Conservation (phyloP, 352 stramenopile species). For the Phytophthora sansomeana region DNA sequence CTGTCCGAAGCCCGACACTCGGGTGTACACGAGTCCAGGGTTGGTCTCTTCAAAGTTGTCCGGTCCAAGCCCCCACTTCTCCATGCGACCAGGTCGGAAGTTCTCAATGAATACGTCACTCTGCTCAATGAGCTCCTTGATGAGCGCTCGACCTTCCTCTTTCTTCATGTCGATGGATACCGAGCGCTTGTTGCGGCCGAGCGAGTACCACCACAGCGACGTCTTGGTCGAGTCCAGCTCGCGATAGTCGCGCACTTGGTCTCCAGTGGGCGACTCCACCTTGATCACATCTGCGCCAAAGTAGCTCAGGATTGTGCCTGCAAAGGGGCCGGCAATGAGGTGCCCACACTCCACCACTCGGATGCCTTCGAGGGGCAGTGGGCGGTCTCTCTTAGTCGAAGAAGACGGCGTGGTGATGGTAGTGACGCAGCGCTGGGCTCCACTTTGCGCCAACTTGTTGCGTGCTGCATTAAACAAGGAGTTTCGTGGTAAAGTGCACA, state of each 20-base stretch:
- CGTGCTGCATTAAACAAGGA: constrained; percentile 17
- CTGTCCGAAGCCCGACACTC: constrained; percentile 87
- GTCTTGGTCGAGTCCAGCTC: constrained; percentile 77
- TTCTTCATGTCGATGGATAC: constrained; percentile 87
- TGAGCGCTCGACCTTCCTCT: constrained; percentile 61
- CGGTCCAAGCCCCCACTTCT: constrained; percentile 85
- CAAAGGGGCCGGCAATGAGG: constrained; percentile 83
- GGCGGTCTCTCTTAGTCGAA: constrained; percentile 26
- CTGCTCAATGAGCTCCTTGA: constrained; percentile 74
- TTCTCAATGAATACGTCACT: constrained; percentile 92
- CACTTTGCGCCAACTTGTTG: constrained; percentile 4
- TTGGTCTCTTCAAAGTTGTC: constrained; percentile 79
- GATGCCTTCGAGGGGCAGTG: constrained; percentile 71
- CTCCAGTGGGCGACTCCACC: constrained; percentile 85
- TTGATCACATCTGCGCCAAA: constrained; percentile 93
- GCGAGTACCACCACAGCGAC: constrained; percentile 91
- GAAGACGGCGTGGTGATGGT: constrained; percentile 35
- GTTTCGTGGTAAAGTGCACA: constrained; percentile 9
- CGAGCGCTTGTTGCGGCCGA: constrained; percentile 90
- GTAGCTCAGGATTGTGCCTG: constrained; percentile 87
- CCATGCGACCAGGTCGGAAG: constrained; percentile 89
- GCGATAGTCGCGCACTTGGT: constrained; percentile 86
- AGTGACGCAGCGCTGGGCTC: constrained; percentile 40
- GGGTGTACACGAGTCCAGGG: constrained; percentile 84
- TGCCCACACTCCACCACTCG: constrained; percentile 85